A percentile compares a stretch with the other conserved stretches of the same genome.
Conservation (phyloP, 2,329 filamentous ascomycete genomes). For the Coniochaeta prunicola region DNA sequence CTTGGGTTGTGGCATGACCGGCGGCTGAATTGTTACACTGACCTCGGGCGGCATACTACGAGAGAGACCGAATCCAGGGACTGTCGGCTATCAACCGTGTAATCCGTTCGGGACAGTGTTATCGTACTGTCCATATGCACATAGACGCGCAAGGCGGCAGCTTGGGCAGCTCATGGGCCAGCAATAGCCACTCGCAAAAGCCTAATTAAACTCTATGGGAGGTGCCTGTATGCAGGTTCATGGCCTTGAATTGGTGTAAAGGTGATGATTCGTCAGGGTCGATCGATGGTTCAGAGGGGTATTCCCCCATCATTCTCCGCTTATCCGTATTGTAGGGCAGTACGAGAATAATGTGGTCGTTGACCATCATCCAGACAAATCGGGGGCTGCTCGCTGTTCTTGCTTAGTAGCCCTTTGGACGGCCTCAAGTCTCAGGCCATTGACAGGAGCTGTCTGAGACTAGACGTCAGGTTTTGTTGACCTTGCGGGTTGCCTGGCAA, state of each 20-base stretch:
- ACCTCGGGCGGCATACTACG: neutral
- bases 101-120: neutral
- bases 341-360: too few species aligned
- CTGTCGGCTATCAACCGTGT: neutral
- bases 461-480: neutral
- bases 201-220: constrained; percentile 5
- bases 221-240: constrained; percentile 7
- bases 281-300: neutral
- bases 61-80: neutral
- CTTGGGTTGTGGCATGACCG: too few species aligned
- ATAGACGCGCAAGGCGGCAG: constrained; percentile 14
- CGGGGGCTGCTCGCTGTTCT: too few species aligned
- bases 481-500: neutral
- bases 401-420: too few species aligned
- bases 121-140: neutral
- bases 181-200: constrained; percentile 7
- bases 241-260: neutral
- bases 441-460: neutral
- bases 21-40: neutral
- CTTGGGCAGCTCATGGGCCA: constrained; percentile 13
- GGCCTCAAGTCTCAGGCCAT: too few species aligned
- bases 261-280: neutral
- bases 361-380: neutral
- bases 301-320: neutral
- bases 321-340: neutral